Percentiles rank a stretch among this genome's conserved stretches.
Conservation (phyloP, 495 filamentous ascomycete species). For the Trichocladium uniseriatum region DNA sequence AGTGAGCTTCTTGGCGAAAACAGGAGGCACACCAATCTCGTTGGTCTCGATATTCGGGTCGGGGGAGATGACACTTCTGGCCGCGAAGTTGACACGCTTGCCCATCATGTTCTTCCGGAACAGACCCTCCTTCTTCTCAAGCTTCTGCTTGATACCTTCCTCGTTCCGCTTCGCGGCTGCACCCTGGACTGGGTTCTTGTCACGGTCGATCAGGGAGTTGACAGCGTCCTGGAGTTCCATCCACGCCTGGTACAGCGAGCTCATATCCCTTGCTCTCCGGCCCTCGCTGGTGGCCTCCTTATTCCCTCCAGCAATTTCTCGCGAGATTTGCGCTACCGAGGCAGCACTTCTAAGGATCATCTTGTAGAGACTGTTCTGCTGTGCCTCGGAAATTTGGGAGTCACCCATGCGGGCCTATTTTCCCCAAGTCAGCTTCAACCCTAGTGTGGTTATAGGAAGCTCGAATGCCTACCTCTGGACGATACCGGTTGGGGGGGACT, state of each 20-base stretch:
- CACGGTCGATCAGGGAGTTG: conserved; percentile 80
- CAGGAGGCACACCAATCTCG: conserved; percentile 94
- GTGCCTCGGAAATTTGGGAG: conserved; percentile 68
- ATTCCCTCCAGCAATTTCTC: conserved; percentile 46
- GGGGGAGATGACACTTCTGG: conserved; percentile 94
- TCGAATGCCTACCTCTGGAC: conserved; percentile 49
- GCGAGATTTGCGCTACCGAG: conserved; percentile 62
- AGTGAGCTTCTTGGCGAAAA: conserved; percentile 92
- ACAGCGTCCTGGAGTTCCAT: conserved; percentile 78
- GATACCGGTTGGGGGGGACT: conserved; percentile 84
- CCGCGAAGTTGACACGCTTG: conserved; percentile 97
- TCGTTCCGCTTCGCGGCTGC: conserved; percentile 58
- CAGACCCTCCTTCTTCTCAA: conserved; percentile 98
- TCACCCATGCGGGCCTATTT: conserved; percentile 58
- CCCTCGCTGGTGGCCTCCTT: conserved; percentile 36
- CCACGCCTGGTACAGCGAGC: conserved; percentile 48
- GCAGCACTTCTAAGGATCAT: conserved; percentile 63
- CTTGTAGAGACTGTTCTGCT: conserved; percentile 78
- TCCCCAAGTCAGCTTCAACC: background rate
- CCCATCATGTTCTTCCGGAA: conserved; percentile 99
- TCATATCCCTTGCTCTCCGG: conserved; percentile 31
- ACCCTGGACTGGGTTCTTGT: conserved; percentile 72
- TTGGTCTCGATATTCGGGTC: conserved; percentile 98
- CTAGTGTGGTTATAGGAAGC: background rate
- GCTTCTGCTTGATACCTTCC: conserved; percentile 90